Base-by-base conservation (phyloP, 306 rosid species). In the Dryas alaskensis region DNA sequence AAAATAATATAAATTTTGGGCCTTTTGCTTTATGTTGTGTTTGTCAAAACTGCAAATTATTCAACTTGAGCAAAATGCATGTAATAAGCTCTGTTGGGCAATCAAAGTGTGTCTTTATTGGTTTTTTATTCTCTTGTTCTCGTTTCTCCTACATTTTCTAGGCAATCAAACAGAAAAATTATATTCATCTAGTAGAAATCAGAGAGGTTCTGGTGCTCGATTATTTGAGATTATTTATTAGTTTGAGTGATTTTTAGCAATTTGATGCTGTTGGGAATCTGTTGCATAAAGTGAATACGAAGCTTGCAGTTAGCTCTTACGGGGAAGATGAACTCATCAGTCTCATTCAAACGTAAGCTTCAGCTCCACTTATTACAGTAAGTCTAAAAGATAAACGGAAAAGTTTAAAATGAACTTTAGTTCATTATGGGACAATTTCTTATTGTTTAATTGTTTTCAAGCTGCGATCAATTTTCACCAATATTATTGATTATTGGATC, bases 261-360 rank as follows among this genome's bases (percentile, higher is more conserved):
- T 94, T 88, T 85, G 98, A 94, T 80, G 82, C 89, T 70, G 51
- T 40, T 31, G 97, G 98, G 79, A 92, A 87, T 42, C 59, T 94
- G 71, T 72, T 91, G 88, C 97, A 94, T 78, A 81, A 76, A 83
- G 63, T 94, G 55, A 80, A 53, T 73, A 94, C 97, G 48, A 94
- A 87, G 89, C 96, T 94, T 78, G 81, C 96, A 1, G 96, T 66
- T 17, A 89, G 92, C 85, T 86, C 99, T 69, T 94, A 94, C 73
- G 99, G 99, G 5, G 99, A 94, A 71, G 92, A 84, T 83, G 93
- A 94, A 78, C 97, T 94, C 80, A 79, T 88, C 76, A 94, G 96
- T 79, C 96, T 94, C 80, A 89, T 92, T 82, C 99, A 94, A 84
- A 87, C 96, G 99, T 94, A 87, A 78, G 84, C 49, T 60, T 70